Percentiles rank a stretch among this genome's conserved stretches.
phyloP scores from a whole-genome alignment of 2,329 filamentous ascomycete genomes.

The Aspergillus pseudonomiae region DNA sequence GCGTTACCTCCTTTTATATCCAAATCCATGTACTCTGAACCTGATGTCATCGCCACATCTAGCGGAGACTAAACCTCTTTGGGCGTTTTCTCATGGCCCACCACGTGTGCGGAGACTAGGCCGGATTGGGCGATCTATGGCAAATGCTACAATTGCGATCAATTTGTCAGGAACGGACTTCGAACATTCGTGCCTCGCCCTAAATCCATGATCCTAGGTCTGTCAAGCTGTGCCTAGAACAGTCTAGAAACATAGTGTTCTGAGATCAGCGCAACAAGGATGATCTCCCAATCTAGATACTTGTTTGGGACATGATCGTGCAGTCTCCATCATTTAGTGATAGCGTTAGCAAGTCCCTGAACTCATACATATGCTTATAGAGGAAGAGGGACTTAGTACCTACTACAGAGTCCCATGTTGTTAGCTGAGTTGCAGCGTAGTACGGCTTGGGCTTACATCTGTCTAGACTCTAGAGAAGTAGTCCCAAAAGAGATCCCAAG shows the following conservation, averaged over 20 bases:
- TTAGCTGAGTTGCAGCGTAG: background rate
- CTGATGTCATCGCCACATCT: too few species aligned
- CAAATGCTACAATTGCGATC: background rate
- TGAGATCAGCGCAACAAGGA: too few species aligned
- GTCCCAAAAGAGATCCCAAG: background rate
- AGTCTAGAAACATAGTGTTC: background rate
- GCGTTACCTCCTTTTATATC: background rate
- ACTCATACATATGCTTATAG: too few species aligned
- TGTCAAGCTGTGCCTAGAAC: background rate
- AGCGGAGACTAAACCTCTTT: conserved; percentile 2
- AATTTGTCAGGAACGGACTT: background rate
- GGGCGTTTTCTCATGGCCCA: background rate
- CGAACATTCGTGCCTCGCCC: background rate
- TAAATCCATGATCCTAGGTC: background rate
- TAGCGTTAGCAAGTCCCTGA: too few species aligned
- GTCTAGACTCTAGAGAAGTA: background rate
- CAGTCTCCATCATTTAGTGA: too few species aligned
- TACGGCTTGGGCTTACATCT: background rate
- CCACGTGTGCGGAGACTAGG: background rate
- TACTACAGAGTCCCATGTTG: background rate
- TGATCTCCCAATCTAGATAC: too few species aligned
- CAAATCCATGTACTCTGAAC: too few species aligned
- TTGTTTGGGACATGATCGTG: too few species aligned
- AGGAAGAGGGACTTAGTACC: too few species aligned
- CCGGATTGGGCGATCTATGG: background rate